Evolutionary conservation across 352 stramenopile genomes (phyloP).

Genomic region (Nothophytophthora sp.): DNA sequence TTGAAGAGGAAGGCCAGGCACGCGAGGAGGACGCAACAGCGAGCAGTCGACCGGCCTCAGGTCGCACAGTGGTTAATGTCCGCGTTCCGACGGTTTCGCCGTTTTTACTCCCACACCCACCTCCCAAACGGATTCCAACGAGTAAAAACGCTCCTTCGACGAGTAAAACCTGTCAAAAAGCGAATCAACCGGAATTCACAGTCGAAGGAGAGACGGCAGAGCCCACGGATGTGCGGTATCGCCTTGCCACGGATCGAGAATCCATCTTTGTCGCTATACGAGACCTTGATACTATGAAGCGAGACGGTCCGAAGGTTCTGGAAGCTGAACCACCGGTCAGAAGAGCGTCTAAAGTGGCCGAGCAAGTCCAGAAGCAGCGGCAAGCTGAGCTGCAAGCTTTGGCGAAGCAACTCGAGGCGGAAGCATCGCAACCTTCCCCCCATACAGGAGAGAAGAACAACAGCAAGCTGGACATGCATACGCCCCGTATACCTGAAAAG

Average conservation of each 20-base stretch:
- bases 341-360: conserved; percentile 22
- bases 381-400: conserved; percentile 40
- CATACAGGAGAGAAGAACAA: no score
- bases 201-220: conserved; percentile 14
- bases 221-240: conserved; percentile 15
- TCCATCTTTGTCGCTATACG: conserved; percentile 46
- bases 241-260: conserved; percentile 41
- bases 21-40: conserved; percentile 5
- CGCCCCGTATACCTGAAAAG: no score
- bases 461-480: no score
- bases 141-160: no score
- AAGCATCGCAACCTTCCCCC: no score
- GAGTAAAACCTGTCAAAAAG: no score
- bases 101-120: conserved; percentile 6
- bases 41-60: conserved; percentile 1
- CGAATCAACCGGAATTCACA: not conserved
- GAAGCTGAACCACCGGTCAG: conserved; percentile 10
- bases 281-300: conserved; percentile 8
- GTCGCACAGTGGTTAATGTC: conserved; percentile 18
- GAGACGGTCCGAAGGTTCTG: not conserved
- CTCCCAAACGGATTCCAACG: conserved; percentile 8
- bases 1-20: conserved; percentile 5
- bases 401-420: conserved; percentile 13
- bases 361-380: conserved; percentile 44
- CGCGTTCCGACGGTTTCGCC: conserved; percentile 9